Evolutionary conservation across 176 grass and related monocot species (phyloP).

Genomic region (Ensete ventricosum): DNA sequence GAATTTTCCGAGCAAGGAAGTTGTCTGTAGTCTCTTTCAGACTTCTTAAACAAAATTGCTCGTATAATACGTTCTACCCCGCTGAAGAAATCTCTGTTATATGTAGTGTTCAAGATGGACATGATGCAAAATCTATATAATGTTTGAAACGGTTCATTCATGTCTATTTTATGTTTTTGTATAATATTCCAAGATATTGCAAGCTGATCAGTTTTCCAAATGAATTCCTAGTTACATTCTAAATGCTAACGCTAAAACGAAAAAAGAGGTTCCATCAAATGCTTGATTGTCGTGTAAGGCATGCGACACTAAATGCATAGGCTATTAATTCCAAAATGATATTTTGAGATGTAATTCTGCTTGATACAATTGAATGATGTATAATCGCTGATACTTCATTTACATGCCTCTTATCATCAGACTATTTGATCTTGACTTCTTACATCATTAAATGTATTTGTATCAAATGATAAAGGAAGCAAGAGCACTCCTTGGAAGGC

Average conservation of each 20-base stretch:
- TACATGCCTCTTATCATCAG: too few species aligned
- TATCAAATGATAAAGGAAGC: slow-evolving; percentile 64
- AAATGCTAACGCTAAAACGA: background rate
- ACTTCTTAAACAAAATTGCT: too few species aligned
- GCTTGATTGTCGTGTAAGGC: background rate
- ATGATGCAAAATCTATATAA: background rate
- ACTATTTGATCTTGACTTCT: slow-evolving; percentile 8
- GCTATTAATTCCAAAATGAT: background rate
- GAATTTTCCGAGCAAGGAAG: too few species aligned
- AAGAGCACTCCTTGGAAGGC: slow-evolving; percentile 72
- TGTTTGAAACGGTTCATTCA: background rate
- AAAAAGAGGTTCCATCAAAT: background rate
- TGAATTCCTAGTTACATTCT: background rate
- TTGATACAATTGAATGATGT: background rate
- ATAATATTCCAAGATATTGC: background rate
- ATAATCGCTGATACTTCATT: too few species aligned
- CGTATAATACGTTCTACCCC: too few species aligned
- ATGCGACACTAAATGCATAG: background rate
- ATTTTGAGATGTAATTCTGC: background rate
- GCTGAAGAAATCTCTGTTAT: background rate
- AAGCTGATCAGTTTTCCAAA: background rate
- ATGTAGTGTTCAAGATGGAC: background rate
- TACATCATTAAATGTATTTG: background rate
- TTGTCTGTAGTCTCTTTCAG: too few species aligned
- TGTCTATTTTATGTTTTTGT: background rate